These are phyloP conservation scores for Parastagonospora nodorum DNA, from an alignment of 2,329 filamentous ascomycete genomes.

Conservation along the genomic window DNA sequence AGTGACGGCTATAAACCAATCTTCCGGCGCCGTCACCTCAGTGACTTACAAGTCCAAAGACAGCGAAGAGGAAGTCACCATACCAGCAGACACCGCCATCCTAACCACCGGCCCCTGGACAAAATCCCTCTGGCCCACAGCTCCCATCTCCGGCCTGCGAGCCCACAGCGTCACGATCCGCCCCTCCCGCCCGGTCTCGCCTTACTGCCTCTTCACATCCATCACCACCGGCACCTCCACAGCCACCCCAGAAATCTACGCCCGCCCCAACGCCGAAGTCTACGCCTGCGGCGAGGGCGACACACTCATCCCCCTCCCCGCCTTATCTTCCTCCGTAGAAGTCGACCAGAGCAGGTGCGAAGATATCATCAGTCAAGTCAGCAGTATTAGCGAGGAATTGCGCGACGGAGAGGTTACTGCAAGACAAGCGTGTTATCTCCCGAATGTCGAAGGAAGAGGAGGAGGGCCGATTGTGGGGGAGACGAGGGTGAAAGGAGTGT, in stretches of 20 bases:
- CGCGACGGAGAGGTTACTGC: slow-evolving; percentile 63
- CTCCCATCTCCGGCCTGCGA: slow-evolving; percentile 64
- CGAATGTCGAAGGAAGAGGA: slow-evolving; percentile 64
- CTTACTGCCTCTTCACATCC: slow-evolving; percentile 84
- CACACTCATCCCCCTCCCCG: slow-evolving; percentile 72
- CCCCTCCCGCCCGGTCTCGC: slow-evolving; percentile 64
- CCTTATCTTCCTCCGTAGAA: slow-evolving; percentile 74
- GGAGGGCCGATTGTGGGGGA: slow-evolving; percentile 78
- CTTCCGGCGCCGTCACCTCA: slow-evolving; percentile 61
- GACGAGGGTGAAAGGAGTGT: slow-evolving; percentile 73
- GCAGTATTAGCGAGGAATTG: slow-evolving; percentile 58
- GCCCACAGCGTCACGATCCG: slow-evolving; percentile 68
- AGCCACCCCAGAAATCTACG: slow-evolving; percentile 85
- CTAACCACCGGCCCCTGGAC: slow-evolving; percentile 69
- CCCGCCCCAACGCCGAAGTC: slow-evolving; percentile 83
- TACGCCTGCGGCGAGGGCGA: slow-evolving; percentile 96
- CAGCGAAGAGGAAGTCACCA: slow-evolving; percentile 48
- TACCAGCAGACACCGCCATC: slow-evolving; percentile 63
- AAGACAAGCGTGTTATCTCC: slow-evolving; percentile 91
- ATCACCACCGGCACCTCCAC: slow-evolving; percentile 70
- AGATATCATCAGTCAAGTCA: slow-evolving; percentile 82
- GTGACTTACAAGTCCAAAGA: slow-evolving; percentile 67
- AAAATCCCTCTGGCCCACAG: slow-evolving; percentile 54
- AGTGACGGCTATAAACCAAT: slow-evolving; percentile 69
- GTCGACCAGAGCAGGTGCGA: slow-evolving; percentile 79